Base-by-base conservation (phyloP, 1,284 basidiomycete species). In the Tremellales sp. region DNA sequence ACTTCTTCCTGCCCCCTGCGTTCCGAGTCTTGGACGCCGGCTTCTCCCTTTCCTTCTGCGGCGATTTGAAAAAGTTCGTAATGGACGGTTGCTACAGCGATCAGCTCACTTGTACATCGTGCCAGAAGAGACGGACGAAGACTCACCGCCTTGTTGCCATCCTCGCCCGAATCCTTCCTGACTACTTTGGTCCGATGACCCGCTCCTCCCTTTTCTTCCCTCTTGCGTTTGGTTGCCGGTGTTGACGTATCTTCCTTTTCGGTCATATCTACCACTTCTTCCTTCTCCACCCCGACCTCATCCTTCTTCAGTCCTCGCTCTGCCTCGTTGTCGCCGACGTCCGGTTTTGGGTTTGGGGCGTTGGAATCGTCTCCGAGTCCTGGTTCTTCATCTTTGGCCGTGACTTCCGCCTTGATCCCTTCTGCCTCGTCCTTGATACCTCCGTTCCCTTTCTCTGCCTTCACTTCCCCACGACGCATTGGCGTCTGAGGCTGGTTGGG, bases 281-380 rank as follows among this genome's bases (percentile, higher is more conserved):
- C 25, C 21, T 33, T 15, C n/a, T 17, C 26, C 13, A 19, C 17
- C 23, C n/a, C n/a, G n/a, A n/a, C n/a, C 29, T 33, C 29, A 33
- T 39, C 36, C 17, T 39, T 31, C 29, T 31, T 31, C 15, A 31
- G 8, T 31, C 29, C 29, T 15, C 15, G 8, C 29, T 8, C 29
- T 31, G 15, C 29, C 29, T 31, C 29, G 29, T 8, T 31, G 15
- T 31, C 29, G 29, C 8, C 29, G 15, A 15, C 10, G 29, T 31
- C 15, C 29, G 29, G 29, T 8, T 31, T 31, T 15, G 33, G 33
- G 43, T 61, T 65, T 10, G 60, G 58, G 7, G 64, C 62, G 39
- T 64, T 64, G 17, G 65, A 67, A 51, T 68, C 67, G 40, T 67
- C 68, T 4, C 67, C 67, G 24, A 66, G 29, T 10, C 57, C 61